These are phyloP conservation scores for Tulasnella sp. DNA, from an alignment of 768 basidiomycete genomes.

Conservation along the genomic window DNA sequence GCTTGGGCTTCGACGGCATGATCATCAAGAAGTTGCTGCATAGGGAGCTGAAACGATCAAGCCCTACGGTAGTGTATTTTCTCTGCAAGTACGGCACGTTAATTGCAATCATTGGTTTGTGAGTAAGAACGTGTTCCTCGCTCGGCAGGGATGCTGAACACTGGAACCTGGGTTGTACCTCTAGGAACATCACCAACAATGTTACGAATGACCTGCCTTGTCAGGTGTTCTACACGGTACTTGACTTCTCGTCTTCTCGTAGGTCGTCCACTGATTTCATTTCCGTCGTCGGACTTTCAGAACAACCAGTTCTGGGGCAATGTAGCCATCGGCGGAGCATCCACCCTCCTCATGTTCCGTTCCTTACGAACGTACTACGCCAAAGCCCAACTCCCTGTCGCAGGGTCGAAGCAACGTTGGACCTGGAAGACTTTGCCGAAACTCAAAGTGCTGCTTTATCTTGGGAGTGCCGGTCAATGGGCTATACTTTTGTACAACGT, in stretches of 20 bases:
- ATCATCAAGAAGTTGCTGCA: constrained; percentile 10
- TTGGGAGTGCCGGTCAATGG: constrained; percentile 59
- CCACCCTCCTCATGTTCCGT: constrained; percentile 36
- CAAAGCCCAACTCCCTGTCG: constrained; percentile 23
- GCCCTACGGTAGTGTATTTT: constrained; percentile 12
- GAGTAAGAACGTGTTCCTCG: neutral
- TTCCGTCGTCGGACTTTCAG: neutral
- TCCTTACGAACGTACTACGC: constrained; percentile 45
- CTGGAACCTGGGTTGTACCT: too few relatives aligned
- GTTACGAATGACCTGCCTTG: neutral
- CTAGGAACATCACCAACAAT: constrained; percentile 20
- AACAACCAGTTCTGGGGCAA: constrained; percentile 46
- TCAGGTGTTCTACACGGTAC: constrained; percentile 14
- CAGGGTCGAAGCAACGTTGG: neutral
- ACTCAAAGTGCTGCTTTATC: constrained; percentile 53
- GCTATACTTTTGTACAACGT: constrained; percentile 26
- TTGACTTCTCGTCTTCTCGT: neutral
- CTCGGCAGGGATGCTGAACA: neutral
- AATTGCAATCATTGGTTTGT: neutral
- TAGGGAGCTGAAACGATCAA: neutral
- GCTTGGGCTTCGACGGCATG: neutral
- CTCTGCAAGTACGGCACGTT: constrained; percentile 19
- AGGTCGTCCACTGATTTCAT: too few relatives aligned
- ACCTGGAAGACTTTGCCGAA: neutral
- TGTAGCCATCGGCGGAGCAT: constrained; percentile 36